Percentiles rank a stretch among this genome's conserved stretches.
Conservation (phyloP, 2,329 filamentous ascomycete species). For the Pseudogymnoascus sp. region DNA sequence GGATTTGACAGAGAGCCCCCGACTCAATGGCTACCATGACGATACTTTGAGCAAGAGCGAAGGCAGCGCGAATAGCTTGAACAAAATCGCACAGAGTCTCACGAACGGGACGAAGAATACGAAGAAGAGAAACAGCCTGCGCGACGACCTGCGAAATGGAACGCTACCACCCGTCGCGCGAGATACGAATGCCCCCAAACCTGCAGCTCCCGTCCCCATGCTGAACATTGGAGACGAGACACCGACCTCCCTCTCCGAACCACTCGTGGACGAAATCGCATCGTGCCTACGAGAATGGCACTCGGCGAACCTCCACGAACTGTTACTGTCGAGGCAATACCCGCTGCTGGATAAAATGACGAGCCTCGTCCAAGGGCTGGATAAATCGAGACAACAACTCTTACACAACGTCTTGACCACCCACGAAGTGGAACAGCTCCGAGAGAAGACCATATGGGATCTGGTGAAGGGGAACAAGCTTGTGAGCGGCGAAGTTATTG, state of each 20-base stretch:
- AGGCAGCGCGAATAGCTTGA: constrained; percentile 13
- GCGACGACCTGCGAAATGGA: constrained; percentile 23
- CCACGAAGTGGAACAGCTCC: constrained; percentile 71
- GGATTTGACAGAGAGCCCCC: constrained; percentile 29
- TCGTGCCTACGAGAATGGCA: constrained; percentile 98
- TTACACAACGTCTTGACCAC: constrained; percentile 88
- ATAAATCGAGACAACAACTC: constrained; percentile 79
- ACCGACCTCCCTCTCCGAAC: constrained; percentile 80
- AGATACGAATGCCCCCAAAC: constrained; percentile 65
- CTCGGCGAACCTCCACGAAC: constrained; percentile 89
- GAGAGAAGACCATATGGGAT: constrained; percentile 93
- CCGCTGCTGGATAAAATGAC: constrained; percentile 73
- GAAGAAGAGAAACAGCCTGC: constrained; percentile 15
- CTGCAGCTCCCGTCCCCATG: constrained; percentile 90
- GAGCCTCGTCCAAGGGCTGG: constrained; percentile 72
- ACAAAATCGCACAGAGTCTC: not conserved
- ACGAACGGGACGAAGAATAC: constrained; percentile 16
- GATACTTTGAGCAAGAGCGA: constrained; percentile 19
- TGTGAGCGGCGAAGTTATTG: constrained; percentile 87
- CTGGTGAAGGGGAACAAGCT: constrained; percentile 91
- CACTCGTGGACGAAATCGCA: constrained; percentile 93
- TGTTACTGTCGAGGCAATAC: constrained; percentile 80
- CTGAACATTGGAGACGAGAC: constrained; percentile 97
- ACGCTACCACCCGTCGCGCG: constrained; percentile 39
- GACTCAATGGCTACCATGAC: constrained; percentile 33